Percentiles rank a stretch among this genome's conserved stretches.
Evolutionary conservation across 805 yeast species (phyloP).

Genomic region (Torulaspora franciscae): DNA sequence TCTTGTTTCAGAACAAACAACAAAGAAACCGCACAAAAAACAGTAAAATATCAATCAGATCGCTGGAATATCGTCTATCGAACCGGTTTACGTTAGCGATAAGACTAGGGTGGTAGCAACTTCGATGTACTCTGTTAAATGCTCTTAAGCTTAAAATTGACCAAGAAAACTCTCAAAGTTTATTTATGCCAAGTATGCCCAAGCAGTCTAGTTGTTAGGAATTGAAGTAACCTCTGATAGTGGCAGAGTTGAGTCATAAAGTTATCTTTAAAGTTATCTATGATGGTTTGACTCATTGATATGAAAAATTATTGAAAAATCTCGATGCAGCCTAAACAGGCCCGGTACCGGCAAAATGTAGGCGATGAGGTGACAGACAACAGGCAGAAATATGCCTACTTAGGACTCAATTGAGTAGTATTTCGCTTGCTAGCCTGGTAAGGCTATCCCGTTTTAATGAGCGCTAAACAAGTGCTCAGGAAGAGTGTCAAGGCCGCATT

Average conservation of each 20-base stretch:
- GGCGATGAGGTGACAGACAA: not conserved
- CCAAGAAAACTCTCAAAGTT: not conserved
- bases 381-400: not conserved
- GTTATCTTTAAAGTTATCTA: not conserved
- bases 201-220: too few species aligned
- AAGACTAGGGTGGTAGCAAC: not conserved
- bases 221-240: not conserved
- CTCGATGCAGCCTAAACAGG: not conserved
- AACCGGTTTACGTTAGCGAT: not conserved
- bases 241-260: not conserved
- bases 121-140: not conserved
- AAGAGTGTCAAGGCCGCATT: slow-evolving; percentile 21
- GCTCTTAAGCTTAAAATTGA: not conserved
- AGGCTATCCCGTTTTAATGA: not conserved
- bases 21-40: not conserved
- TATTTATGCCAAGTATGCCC: not conserved
- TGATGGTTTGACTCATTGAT: slow-evolving; percentile 1
- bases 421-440: not conserved
- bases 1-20: not conserved
- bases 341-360: slow-evolving; percentile 10
- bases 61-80: not conserved
- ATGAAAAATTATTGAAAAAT: slow-evolving; percentile 1
- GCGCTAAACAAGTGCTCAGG: not conserved
- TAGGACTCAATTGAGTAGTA: not conserved
- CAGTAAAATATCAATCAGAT: not conserved